A percentile compares a stretch with the other conserved stretches of the same genome.
Evolutionary conservation across 192 early-diverging fungal genomes (phyloP).

Genomic region (Gorgonomyces haynaldii): DNA sequence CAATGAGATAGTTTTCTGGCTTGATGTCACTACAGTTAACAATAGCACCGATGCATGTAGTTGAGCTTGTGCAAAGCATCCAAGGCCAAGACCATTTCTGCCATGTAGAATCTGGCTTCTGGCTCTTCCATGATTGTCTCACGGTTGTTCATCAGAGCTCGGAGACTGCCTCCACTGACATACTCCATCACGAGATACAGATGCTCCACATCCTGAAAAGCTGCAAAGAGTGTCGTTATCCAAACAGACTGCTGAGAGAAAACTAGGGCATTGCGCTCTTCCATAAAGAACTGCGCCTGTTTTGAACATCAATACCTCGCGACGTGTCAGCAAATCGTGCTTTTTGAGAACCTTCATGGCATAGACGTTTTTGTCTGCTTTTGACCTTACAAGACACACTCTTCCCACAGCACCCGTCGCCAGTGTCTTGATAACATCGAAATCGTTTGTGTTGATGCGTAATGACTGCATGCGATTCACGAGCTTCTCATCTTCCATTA

Average conservation of each 20-base stretch:
- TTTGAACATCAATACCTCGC: conserved; percentile 38
- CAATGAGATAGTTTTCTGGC: conserved; percentile 68
- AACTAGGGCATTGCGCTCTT: conserved; percentile 66
- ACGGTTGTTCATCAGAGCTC: conserved; percentile 43
- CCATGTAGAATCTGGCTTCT: conserved; percentile 66
- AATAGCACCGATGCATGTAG: conserved; percentile 54
- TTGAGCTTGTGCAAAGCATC: conserved; percentile 57
- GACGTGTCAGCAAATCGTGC: conserved; percentile 52
- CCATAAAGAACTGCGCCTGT: conserved; percentile 81
- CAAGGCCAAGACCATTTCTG: conserved; percentile 59
- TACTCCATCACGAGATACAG: conserved; percentile 52
- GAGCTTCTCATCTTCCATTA: conserved; percentile 33
- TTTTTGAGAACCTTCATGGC: conserved; percentile 75
- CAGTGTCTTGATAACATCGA: conserved; percentile 64
- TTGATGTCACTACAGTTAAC: conserved; percentile 63
- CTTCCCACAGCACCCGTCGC: conserved; percentile 64
- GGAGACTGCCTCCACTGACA: conserved; percentile 58
- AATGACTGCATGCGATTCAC: conserved; percentile 29
- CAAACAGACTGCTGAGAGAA: conserved; percentile 36
- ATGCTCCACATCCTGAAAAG: conserved; percentile 48
- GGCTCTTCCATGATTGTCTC: conserved; percentile 38
- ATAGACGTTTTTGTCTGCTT: conserved; percentile 55
- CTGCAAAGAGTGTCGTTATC: conserved; percentile 40
- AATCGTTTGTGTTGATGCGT: conserved; percentile 60
- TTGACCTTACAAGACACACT: conserved; percentile 72